Conservation (phyloP, 2,329 filamentous ascomycete genomes). For the Tolypocladium endophyticum region DNA sequence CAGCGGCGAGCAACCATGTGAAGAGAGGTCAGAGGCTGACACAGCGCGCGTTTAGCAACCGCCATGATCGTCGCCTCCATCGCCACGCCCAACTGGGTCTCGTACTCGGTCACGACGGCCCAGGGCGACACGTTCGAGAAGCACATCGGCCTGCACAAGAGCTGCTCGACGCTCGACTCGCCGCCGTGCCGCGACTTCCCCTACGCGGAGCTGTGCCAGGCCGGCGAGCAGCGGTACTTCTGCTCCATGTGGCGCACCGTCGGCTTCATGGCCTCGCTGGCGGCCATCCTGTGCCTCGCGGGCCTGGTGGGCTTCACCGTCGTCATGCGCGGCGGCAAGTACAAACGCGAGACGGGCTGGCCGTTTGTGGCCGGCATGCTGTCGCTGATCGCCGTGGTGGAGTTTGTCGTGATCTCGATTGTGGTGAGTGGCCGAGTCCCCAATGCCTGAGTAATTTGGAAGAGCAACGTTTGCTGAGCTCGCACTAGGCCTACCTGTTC, state of each 20-base stretch:
- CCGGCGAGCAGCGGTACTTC: constrained; percentile 52
- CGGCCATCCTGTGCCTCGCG: constrained; percentile 71
- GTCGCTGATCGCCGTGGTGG: constrained; percentile 51
- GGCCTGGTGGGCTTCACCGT: constrained; percentile 71
- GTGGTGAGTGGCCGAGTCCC: constrained; percentile 52
- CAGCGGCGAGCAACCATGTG: not conserved
- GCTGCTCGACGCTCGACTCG: constrained; percentile 61
- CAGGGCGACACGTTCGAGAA: constrained; percentile 38
- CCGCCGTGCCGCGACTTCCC: constrained; percentile 41
- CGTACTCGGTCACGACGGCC: constrained; percentile 44
- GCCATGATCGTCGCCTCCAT: constrained; percentile 62
- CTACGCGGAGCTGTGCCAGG: constrained; percentile 20
- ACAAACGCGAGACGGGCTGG: constrained; percentile 75
- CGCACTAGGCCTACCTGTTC: constrained; percentile 62
- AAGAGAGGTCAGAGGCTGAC: constrained; percentile 18
- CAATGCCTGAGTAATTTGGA: too few relatives aligned
- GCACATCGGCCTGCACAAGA: constrained; percentile 68
- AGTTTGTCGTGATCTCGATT: constrained; percentile 69
- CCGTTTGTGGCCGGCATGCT: constrained; percentile 60
- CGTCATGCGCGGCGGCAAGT: constrained; percentile 67
- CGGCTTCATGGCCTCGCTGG: constrained; percentile 79
- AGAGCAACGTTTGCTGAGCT: not conserved
- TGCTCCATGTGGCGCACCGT: constrained; percentile 87
- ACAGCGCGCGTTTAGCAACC: constrained; percentile 39
- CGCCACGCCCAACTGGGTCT: constrained; percentile 60